phyloP scores from a whole-genome alignment of 257 asterid genomes.

The Euphrasia confusa region DNA sequence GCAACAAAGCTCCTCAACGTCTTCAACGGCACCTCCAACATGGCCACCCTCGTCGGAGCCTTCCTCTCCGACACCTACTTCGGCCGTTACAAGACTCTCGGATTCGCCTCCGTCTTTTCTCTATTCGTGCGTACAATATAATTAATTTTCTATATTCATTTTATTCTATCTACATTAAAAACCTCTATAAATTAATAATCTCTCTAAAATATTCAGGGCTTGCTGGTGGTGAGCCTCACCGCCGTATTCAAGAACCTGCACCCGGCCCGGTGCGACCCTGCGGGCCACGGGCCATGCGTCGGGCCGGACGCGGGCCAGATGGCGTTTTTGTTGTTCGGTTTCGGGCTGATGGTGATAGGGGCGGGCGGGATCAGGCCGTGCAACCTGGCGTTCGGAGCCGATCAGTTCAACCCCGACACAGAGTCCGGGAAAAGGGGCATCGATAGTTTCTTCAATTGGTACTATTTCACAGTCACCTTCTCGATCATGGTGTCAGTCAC shows the following conservation, averaged over 20 bases:
- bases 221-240: conserved; percentile 46
- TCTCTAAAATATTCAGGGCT: conserved; percentile 30
- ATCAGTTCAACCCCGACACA: conserved; percentile 62
- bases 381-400: conserved; percentile 72
- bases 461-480: conserved; percentile 60
- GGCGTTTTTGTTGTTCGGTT: conserved; percentile 52
- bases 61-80: conserved; percentile 56
- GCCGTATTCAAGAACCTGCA: conserved; percentile 60
- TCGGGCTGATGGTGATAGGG: conserved; percentile 48
- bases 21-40: conserved; percentile 66
- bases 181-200: too few relatives aligned
- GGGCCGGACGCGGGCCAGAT: conserved; percentile 50
- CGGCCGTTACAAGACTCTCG: conserved; percentile 71
- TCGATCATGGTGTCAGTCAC: conserved; percentile 61
- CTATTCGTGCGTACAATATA: conserved; percentile 35
- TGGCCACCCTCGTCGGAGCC: conserved; percentile 70
- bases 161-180: too few relatives aligned
- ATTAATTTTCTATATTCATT: too few relatives aligned
- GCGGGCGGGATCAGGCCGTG: conserved; percentile 82
- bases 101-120: conserved; percentile 48
- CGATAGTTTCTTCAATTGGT: conserved; percentile 83
- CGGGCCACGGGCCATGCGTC: conserved; percentile 27
- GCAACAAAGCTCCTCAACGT: conserved; percentile 52
- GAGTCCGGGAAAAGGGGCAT: conserved; percentile 57
- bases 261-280: conserved; percentile 44